These are phyloP conservation scores for Boletus subparvulus DNA, from an alignment of 768 basidiomycete species.

Conservation along the genomic window DNA sequence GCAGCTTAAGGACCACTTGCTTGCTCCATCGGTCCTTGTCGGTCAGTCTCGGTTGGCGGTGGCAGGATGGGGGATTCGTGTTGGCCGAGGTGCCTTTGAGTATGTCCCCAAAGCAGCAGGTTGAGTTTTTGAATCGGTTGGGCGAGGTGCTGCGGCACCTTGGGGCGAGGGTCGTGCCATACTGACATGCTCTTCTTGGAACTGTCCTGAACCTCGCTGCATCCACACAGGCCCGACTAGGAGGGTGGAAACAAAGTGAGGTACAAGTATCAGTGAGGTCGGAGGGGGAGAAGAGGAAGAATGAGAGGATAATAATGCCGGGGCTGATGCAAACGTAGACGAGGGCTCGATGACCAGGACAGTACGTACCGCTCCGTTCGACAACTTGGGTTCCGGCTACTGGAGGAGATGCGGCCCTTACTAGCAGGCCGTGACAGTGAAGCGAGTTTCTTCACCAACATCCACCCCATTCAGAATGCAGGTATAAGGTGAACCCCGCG, in stretches of 20 bases:
- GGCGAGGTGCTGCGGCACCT: slow-evolving; percentile 82
- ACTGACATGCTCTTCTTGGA: slow-evolving; percentile 77
- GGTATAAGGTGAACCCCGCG: too few relatives aligned
- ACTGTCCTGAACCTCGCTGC: slow-evolving; percentile 65
- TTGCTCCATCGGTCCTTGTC: too few relatives aligned
- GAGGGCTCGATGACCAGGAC: slow-evolving; percentile 35
- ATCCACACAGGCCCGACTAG: slow-evolving; percentile 61
- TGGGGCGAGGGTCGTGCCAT: slow-evolving; percentile 64
- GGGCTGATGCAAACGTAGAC: slow-evolving; percentile 37
- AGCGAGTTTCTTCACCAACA: slow-evolving; percentile 95
- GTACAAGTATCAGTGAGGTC: slow-evolving; percentile 23
- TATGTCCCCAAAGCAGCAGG: slow-evolving; percentile 62
- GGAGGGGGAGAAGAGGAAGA: slow-evolving; percentile 34
- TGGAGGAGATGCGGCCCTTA: slow-evolving; percentile 80
- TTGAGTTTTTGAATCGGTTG: slow-evolving; percentile 82
- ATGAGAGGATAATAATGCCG: slow-evolving; percentile 37
- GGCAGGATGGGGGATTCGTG: slow-evolving; percentile 28
- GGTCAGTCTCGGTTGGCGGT: slow-evolving; percentile 8
- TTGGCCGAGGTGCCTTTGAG: slow-evolving; percentile 29
- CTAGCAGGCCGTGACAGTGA: slow-evolving; percentile 89
- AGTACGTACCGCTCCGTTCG: slow-evolving; percentile 67
- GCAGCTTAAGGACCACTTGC: too few relatives aligned
- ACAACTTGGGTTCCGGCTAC: slow-evolving; percentile 79
- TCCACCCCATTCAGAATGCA: slow-evolving; percentile 89
- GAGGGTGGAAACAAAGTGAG: slow-evolving; percentile 23